Evolutionary conservation across 2,329 filamentous ascomycete species (phyloP), one percentile per base, ranked within the genome.

Genomic region (Arthrobotrys iridis): DNA sequence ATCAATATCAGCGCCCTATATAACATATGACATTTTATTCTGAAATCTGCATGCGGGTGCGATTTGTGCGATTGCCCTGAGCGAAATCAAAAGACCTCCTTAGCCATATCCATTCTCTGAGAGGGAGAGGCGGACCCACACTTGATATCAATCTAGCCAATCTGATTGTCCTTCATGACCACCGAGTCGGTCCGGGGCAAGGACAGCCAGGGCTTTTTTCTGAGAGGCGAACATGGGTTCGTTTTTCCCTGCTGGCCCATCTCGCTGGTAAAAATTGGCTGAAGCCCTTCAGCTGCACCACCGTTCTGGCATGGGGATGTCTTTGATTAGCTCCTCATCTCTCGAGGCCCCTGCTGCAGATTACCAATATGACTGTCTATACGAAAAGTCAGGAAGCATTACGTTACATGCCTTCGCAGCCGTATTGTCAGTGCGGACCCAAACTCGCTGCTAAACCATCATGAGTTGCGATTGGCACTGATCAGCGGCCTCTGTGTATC

Each of bases 191-290:
- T 58, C 71, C 48, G 57, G 71, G 65, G 30, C 30, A 55, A 30
- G 50, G 50, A 55, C 46, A 48, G 57, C 55, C 68, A 66, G 50
- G 70, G 57, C 60, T 18, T 43, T 35, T 30, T 52, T 50, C n/a
- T 33, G 41, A 48, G 52, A 71, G 55, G 50, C 41, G 15, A 37
- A 58, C 71, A 63, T 57, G 71, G 68, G 62, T 64, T 45, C 22
- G 15, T 37, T 45, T 41, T 35, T 26, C 18, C n/a, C 45, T 50
- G 18, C n/a, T 20, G 41, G 70, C 46, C 63, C 63, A 28, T 63
- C 48, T 59, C 46, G 71, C 57, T 75, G 71, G 71, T 55, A 75
- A 58, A 63, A 68, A 75, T 72, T 72, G 46, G 48, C 60, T 41
- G 41, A 59, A 18, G 45, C 24, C 57, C 52, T 63, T 43, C 35